Evolutionary conservation across 2,329 filamentous ascomycete genomes (phyloP), one percentile per base, ranked within the genome.

Genomic region (Penicillium sp.): DNA sequence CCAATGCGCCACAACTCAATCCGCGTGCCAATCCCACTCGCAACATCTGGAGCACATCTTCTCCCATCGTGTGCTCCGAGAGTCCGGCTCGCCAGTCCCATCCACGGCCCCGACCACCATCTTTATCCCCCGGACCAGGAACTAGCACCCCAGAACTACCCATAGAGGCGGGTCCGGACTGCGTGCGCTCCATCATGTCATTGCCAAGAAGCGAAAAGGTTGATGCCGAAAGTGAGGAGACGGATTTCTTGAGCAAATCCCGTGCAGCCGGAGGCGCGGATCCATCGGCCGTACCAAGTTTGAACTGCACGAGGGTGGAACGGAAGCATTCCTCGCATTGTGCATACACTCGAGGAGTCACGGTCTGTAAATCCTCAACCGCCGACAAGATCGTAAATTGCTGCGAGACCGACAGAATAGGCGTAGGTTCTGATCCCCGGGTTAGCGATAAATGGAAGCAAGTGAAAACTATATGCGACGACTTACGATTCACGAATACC

Each of bases 241-340:
- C 65, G 48, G 75, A 74, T 49, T 82, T 84, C 57, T 77, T 77
- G 43, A 92, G 72, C 44, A 87, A 67, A 42, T 82, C 79, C 3
- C 75, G 74, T 0, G 82, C 82, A 11, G 77, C 77, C 0, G 80
- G 59, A 1, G 61, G 61, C 6, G 41, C 38, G 10, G 45, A 37
- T 7, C 32, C 27, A 23, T 41, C 41, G n/a, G 38, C 37, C 7
- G 42, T 36, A 3, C 46, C 41, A 17, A 77, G 80, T 32, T 80
- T 77, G 11, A 76, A 79, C 4, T 84, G 82, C n/a, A 79, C 71
- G 14, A 94, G 68, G 4, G 88, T 84, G 1, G 87, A 77, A 44
- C 77, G 70, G 57, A 94, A 79, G 57, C 88, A 90, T 54, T 87
- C 84, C 48, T 87, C 82, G 57, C 84, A 86, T 15, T 83, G 80